Evolutionary conservation across 805 yeast species (phyloP).

Genomic region (Cyberlindnera japonica): DNA sequence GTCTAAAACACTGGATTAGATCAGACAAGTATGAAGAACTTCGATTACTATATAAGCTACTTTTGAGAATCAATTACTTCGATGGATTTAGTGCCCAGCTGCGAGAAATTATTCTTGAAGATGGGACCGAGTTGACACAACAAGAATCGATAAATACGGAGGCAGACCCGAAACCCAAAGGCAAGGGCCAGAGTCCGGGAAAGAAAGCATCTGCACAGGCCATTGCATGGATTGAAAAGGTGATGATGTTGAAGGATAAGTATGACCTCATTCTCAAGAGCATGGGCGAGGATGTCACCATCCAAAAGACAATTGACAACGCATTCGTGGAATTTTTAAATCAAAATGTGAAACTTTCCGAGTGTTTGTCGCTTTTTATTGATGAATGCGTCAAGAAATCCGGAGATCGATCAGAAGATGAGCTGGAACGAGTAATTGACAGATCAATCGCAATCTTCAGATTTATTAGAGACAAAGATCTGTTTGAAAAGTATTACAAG

Average conservation of each 20-base stretch:
- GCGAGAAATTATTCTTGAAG: slow-evolving; percentile 40
- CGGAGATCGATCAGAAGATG: slow-evolving; percentile 44
- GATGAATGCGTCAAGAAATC: slow-evolving; percentile 54
- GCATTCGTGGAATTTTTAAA: slow-evolving; percentile 64
- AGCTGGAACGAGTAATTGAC: slow-evolving; percentile 43
- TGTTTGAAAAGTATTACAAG: slow-evolving; percentile 80
- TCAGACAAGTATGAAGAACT: slow-evolving; percentile 44
- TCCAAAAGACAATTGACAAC: slow-evolving; percentile 54
- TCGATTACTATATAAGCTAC: slow-evolving; percentile 43
- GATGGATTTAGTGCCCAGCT: slow-evolving; percentile 47
- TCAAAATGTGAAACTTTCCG: slow-evolving; percentile 43
- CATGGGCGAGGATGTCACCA: slow-evolving; percentile 42
- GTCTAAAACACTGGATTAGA: slow-evolving; percentile 54
- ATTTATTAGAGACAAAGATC: slow-evolving; percentile 75
- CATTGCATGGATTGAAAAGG: slow-evolving; percentile 60
- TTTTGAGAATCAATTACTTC: slow-evolving; percentile 53
- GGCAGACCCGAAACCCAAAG: slow-evolving; percentile 2
- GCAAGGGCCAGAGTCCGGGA: slow-evolving; percentile 19
- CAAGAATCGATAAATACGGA: slow-evolving; percentile 5
- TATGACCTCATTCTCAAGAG: slow-evolving; percentile 44
- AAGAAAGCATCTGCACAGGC: slow-evolving; percentile 45
- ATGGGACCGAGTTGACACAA: slow-evolving; percentile 36
- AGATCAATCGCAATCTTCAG: slow-evolving; percentile 61
- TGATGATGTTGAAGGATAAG: slow-evolving; percentile 49
- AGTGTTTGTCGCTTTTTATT: slow-evolving; percentile 52